phyloP scores from a whole-genome alignment of 192 early-diverging fungal genomes.

The Backusella australiensis region DNA sequence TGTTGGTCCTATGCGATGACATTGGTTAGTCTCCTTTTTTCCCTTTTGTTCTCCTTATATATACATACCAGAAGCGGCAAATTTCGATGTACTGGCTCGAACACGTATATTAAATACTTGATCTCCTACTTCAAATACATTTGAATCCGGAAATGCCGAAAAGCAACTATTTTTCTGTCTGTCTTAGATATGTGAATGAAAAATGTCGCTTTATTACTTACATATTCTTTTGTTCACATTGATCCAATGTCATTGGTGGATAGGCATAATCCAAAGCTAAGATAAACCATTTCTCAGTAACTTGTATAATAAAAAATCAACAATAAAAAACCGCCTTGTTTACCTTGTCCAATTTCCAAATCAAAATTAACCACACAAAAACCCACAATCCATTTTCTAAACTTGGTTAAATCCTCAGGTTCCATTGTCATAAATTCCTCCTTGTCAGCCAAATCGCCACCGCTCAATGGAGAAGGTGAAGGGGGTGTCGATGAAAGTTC shows the following conservation, averaged over 20 bases:
- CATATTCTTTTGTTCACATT: constrained; percentile 72
- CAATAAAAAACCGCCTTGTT: not conserved
- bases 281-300: not conserved
- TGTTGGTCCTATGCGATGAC: constrained; percentile 39
- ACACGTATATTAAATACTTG: constrained; percentile 72
- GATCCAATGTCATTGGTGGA: constrained; percentile 64
- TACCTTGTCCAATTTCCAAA: constrained; percentile 76
- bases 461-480: not conserved
- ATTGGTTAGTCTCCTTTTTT: not conserved
- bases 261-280: constrained; percentile 68
- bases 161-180: constrained; percentile 45
- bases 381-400: constrained; percentile 67
- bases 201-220: constrained; percentile 17
- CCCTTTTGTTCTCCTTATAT: not conserved
- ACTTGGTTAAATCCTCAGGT: constrained; percentile 38
- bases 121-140: constrained; percentile 72
- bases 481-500: not conserved
- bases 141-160: constrained; percentile 77
- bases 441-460: constrained; percentile 25
- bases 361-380: constrained; percentile 82
- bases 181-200: no score
- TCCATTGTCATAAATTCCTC: constrained; percentile 5
- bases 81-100: constrained; percentile 54
- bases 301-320: not conserved
- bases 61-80: constrained; percentile 49